Evolutionary conservation across 176 grass and related monocot genomes (phyloP).

Genomic region (Avena eriantha): DNA sequence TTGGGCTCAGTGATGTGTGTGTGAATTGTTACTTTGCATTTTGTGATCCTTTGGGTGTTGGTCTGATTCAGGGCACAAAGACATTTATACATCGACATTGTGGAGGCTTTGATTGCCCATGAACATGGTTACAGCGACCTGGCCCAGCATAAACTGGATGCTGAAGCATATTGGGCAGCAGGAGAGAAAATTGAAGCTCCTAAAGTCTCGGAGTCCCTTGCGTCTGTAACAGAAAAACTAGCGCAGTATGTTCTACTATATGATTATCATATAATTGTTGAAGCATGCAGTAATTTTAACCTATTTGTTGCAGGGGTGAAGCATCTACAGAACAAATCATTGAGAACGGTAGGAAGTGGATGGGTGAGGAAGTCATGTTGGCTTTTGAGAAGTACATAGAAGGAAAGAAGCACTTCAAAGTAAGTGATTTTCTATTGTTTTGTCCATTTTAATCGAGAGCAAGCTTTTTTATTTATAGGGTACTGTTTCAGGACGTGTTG

Average conservation of each 20-base stretch:
- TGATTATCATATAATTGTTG: slow-evolving; percentile 1
- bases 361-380: slow-evolving; percentile 28
- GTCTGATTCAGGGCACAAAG: background rate
- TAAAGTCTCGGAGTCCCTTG: background rate
- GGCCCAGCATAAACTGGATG: background rate
- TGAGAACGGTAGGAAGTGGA: slow-evolving; percentile 18
- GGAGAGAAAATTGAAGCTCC: background rate
- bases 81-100: background rate
- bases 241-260: background rate
- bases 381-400: slow-evolving; percentile 17
- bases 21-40: background rate
- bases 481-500: background rate
- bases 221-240: background rate
- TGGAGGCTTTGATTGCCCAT: background rate
- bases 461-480: background rate
- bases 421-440: background rate
- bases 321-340: slow-evolving; percentile 14
- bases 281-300: background rate
- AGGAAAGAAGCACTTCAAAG: background rate
- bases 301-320: slow-evolving; percentile 14
- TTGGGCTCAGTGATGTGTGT: background rate
- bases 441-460: background rate
- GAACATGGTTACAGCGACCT: background rate
- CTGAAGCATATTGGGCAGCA: background rate
- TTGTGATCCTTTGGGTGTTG: slow-evolving; percentile 1